Percentiles rank a stretch among this genome's conserved stretches.
phyloP scores from a whole-genome alignment of 2,329 filamentous ascomycete species.

The Fusarium penzigii region DNA sequence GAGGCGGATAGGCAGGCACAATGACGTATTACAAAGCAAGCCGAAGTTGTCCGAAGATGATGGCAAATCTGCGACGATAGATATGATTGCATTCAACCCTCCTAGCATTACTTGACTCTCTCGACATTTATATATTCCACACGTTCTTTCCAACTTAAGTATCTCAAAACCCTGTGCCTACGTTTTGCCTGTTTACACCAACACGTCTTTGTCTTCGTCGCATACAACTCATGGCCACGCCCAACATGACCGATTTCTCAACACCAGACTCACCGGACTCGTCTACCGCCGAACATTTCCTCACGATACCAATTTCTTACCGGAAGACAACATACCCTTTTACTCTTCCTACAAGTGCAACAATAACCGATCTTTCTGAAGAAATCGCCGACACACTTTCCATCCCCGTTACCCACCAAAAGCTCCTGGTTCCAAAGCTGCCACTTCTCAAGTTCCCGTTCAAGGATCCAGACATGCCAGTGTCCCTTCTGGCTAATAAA shows the following conservation, averaged over 20 bases:
- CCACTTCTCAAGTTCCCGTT: conserved; percentile 67
- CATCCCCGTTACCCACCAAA: conserved; percentile 66
- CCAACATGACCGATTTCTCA: no score
- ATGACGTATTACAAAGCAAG: conserved; percentile 47
- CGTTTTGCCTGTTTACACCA: no score
- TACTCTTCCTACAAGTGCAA: conserved; percentile 46
- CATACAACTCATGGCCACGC: no score
- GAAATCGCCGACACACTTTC: conserved; percentile 57
- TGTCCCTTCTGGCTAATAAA: conserved; percentile 52
- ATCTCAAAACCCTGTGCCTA: no score
- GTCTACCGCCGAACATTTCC: conserved; percentile 24
- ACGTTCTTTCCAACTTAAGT: no score
- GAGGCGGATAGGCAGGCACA: conserved; percentile 19
- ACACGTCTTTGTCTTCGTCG: no score
- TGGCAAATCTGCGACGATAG: conserved; percentile 1
- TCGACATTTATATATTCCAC: conserved; percentile 5
- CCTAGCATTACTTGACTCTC: not conserved
- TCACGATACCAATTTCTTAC: conserved; percentile 49
- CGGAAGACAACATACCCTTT: conserved; percentile 48
- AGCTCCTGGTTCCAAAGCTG: conserved; percentile 66
- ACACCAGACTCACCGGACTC: not conserved
- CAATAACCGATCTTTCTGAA: conserved; percentile 59
- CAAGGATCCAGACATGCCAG: conserved; percentile 54
- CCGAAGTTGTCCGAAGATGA: conserved; percentile 30
- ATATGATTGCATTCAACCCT: not conserved